Percentiles rank a stretch among this genome's conserved stretches.
phyloP scores from a whole-genome alignment of 2,329 filamentous ascomycete genomes.

The Leptographium radiaticola region DNA sequence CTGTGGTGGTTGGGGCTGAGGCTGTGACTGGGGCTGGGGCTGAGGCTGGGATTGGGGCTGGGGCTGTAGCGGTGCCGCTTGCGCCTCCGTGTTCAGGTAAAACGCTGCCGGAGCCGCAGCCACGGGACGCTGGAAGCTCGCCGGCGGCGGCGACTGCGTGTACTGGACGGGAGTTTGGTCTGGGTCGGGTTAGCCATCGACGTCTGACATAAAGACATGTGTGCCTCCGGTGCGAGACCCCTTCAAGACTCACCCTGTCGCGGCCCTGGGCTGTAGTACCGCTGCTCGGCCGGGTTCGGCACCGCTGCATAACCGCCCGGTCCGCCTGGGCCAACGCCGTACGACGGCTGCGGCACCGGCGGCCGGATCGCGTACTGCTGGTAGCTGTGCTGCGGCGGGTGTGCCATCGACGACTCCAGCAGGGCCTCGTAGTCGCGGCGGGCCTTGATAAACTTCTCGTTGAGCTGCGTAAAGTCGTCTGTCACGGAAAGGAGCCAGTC shows the following conservation, averaged over 20 bases:
- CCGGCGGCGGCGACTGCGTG: constrained; percentile 33
- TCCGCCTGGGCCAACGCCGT: constrained; percentile 20
- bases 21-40: not conserved
- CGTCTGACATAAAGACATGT: too few relatives aligned
- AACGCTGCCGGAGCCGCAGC: constrained; percentile 49
- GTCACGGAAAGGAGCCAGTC: not conserved
- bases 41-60: not conserved
- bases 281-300: constrained; percentile 30
- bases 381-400: constrained; percentile 70
- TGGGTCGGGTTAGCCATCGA: not conserved
- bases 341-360: constrained; percentile 30
- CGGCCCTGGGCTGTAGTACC: constrained; percentile 55
- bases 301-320: not conserved
- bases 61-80: constrained; percentile 21
- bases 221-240: not conserved
- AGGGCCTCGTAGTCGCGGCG: constrained; percentile 90
- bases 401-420: constrained; percentile 93
- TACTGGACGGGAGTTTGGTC: constrained; percentile 29
- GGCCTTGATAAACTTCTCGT: constrained; percentile 99
- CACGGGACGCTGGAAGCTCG: constrained; percentile 39
- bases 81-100: constrained; percentile 51
- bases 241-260: constrained; percentile 12
- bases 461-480: constrained; percentile 98
- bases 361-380: constrained; percentile 52
- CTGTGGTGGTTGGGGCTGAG: not conserved